Evolutionary conservation across 1,284 basidiomycete genomes (phyloP), one percentile per base, ranked within the genome.

Genomic region (Puccinia polysora): DNA sequence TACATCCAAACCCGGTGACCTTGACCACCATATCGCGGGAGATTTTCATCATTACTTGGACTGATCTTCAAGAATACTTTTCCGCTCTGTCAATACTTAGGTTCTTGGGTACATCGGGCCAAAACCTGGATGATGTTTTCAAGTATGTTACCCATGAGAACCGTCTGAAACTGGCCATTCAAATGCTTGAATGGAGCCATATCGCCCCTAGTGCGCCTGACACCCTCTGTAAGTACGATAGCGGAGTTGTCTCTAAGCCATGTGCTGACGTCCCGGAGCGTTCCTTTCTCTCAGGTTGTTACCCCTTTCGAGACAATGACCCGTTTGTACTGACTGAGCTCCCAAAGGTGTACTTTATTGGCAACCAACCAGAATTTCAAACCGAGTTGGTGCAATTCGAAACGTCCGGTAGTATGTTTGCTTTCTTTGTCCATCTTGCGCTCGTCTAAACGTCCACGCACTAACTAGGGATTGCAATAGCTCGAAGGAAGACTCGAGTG

Each of bases 121-220:
- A 99, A 80, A 89, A 92, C 2, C 78, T 98, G 32, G 89, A 97
- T 79, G 96, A 99, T 78, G 88, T 97, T 81, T 92, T 87, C 84
- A 95, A 92, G 80, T 98, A 99, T 81, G 82, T 94, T 15, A 76
- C 76, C 4, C 70, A 74, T 32, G 76, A 85, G 68, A 86, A 87
- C 30, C 74, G 88, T 25, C 80, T 97, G 45, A 84, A 84, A 3
- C 85, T 97, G 77, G 86, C 91, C 2, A 84, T 86, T 75, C 84
- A 88, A 59, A 94, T 91, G 15, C 83, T 99, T 12, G 86, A 85
- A 77, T 98, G 94, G 96, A 84, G 91, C 74, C 96, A 98, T 81
- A 86, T 97, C 76, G 95, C 96, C 10, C 96, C 96, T 0, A 98
- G 95, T 0, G 93, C 95, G 14, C 96, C 96, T 14, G 96, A 99